phyloP scores from a whole-genome alignment of 371 early-diverging fungal genomes.

The Apophysomyces sp. region DNA sequence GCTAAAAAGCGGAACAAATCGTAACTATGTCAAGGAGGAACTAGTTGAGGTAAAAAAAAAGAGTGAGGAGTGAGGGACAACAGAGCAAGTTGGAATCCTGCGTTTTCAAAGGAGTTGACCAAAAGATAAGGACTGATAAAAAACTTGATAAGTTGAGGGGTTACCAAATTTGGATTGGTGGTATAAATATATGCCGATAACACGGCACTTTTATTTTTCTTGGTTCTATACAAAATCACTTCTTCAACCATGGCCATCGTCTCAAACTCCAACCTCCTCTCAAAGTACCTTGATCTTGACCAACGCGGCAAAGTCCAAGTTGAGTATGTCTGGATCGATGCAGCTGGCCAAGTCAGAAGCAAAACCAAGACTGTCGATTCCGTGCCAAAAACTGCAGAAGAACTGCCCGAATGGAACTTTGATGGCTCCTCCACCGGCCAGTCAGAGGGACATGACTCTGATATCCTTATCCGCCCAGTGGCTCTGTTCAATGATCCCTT shows the following conservation, averaged over 20 bases:
- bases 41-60: not conserved
- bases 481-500: constrained; percentile 58
- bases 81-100: not conserved
- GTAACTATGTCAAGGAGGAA: not conserved
- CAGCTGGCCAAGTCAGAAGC: constrained; percentile 27
- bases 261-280: constrained; percentile 33
- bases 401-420: constrained; percentile 54
- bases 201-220: not conserved
- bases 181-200: not conserved
- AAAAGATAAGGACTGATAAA: not conserved
- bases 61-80: not conserved
- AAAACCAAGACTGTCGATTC: constrained; percentile 44
- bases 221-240: constrained; percentile 2
- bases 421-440: constrained; percentile 57
- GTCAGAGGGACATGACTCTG: constrained; percentile 45
- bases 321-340: constrained; percentile 58
- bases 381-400: constrained; percentile 31
- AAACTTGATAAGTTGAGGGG: not conserved
- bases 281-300: constrained; percentile 41
- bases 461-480: constrained; percentile 45
- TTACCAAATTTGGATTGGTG: not conserved
- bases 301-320: constrained; percentile 42
- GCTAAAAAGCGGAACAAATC: not conserved
- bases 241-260: constrained; percentile 14
- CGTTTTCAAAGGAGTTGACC: not conserved